phyloP scores from a whole-genome alignment of 1,139 yeast species.

The Debaryomyces nepalensis region DNA sequence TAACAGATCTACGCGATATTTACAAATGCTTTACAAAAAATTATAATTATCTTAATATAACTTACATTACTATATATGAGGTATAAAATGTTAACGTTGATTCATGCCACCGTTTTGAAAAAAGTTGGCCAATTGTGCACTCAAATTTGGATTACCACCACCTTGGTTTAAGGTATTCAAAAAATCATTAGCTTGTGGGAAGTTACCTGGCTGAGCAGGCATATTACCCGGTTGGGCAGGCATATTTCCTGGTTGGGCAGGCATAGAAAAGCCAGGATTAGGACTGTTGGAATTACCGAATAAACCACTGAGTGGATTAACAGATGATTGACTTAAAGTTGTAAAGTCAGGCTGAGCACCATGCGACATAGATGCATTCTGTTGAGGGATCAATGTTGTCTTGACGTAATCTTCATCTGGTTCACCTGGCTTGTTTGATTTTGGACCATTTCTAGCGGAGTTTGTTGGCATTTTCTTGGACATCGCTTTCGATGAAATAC shows the following conservation, averaged over 20 bases:
- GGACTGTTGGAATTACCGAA: slow-evolving; percentile 33
- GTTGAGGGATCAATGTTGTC: slow-evolving; percentile 38
- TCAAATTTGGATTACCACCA: slow-evolving; percentile 32
- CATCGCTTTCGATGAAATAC: slow-evolving; percentile 91
- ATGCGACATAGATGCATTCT: slow-evolving; percentile 27
- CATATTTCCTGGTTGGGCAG: no score
- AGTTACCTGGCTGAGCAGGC: slow-evolving; percentile 18
- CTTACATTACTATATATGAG: not conserved
- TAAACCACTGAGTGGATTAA: slow-evolving; percentile 59
- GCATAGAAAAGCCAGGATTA: slow-evolving; percentile 10
- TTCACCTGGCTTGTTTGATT: slow-evolving; percentile 72
- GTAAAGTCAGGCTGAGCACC: slow-evolving; percentile 43
- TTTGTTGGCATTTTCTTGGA: slow-evolving; percentile 87
- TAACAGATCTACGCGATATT: slow-evolving; percentile 6
- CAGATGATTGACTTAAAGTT: slow-evolving; percentile 39
- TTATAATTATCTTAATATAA: not conserved
- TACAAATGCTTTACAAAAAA: not conserved
- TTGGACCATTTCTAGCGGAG: slow-evolving; percentile 84
- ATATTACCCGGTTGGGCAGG: no score
- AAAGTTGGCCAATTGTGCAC: slow-evolving; percentile 44
- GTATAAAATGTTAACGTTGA: slow-evolving; percentile 5
- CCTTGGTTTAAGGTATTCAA: slow-evolving; percentile 25
- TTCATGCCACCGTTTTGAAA: slow-evolving; percentile 31
- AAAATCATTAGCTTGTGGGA: slow-evolving; percentile 17
- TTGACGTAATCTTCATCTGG: slow-evolving; percentile 52